phyloP scores from a whole-genome alignment of 176 grass and related monocot species.

The Olyra latifolia region DNA sequence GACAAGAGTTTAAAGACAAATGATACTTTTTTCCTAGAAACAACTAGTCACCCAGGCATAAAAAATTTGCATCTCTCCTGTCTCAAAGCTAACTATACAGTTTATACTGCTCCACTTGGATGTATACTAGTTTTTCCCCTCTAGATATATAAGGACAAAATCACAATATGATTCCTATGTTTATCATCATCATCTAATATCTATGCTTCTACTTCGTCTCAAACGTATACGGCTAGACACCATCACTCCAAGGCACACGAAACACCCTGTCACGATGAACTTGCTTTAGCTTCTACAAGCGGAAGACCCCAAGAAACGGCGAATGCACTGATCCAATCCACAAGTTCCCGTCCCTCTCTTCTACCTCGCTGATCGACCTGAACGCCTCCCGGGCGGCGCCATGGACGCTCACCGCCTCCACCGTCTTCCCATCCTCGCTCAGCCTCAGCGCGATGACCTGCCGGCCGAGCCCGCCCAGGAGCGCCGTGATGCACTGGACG shows the following conservation, averaged over 20 bases:
- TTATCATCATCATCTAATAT: background rate
- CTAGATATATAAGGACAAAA: background rate
- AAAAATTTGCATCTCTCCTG: too few species aligned
- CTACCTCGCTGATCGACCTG: constrained; percentile 39
- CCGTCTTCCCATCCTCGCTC: constrained; percentile 32
- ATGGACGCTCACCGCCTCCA: constrained; percentile 32
- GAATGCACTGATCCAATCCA: constrained; percentile 56
- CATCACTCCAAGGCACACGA: too few species aligned
- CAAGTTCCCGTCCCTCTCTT: constrained; percentile 44
- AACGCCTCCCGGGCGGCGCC: background rate
- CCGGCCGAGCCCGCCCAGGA: constrained; percentile 11
- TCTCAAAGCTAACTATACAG: too few species aligned
- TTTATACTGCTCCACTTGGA: too few species aligned
- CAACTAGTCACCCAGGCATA: too few species aligned
- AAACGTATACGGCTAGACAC: too few species aligned
- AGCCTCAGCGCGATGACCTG: constrained; percentile 42
- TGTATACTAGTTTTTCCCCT: background rate
- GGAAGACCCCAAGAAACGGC: constrained; percentile 40
- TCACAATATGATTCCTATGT: background rate
- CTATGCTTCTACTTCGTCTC: too few species aligned
- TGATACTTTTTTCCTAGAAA: too few species aligned
- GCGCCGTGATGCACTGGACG: background rate
- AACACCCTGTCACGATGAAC: too few species aligned
- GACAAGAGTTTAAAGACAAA: too few species aligned
- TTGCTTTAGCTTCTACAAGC: background rate